Base-by-base conservation (phyloP, 2,329 filamentous ascomycete species). In the Nothophaeocryptopus gaeumannii region DNA sequence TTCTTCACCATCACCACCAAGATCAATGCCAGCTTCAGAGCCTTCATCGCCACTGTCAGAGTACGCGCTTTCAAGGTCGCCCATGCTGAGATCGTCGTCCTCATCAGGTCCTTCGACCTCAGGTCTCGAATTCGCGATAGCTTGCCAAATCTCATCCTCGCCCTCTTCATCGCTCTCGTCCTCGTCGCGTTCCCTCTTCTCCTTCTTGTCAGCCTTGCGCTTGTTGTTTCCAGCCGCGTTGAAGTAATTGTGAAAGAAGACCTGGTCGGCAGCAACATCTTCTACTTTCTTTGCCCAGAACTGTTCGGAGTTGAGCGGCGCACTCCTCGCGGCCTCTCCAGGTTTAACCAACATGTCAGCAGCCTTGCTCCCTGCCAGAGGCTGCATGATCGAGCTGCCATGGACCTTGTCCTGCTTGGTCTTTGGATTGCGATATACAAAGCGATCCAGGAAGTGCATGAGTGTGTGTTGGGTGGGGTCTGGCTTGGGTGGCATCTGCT, bases 191-290 rank as follows among this genome's bases (percentile, higher is more conserved):
- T 60, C 66, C 42, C 74, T 74, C 63, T 78, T 80, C 58, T 77
- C 75, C 43, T 74, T 72, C 67, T 81, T 78, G 71, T 80, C 80
- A 61, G 78, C 78, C 62, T 76, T 78, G 54, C 68, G 68, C 63
- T 79, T 77, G 59, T 76, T 72, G 56, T 77, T 78, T 41, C 76
- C 80, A 9, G 75, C 72, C 66, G 85, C 80, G 49, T 82, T 85
- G 72, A 99, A 99, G 80, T 99, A 99, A 59, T 89, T 85, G 70
- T 99, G 93, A 81, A 99, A 99, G 81, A 99, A 99, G 34, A 90
- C 88, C 67, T 99, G 93, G 58, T 99, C 91, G 0, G 84, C 89
- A 2, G 87, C 84, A 38, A 99, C 86, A 46, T 97, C 85, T 56
- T 89, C 85, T n/a, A 81, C 78, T 73, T 89, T 91, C 80, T 89